phyloP scores from a whole-genome alignment of 208 protist species.

The Leishmania arabica region DNA sequence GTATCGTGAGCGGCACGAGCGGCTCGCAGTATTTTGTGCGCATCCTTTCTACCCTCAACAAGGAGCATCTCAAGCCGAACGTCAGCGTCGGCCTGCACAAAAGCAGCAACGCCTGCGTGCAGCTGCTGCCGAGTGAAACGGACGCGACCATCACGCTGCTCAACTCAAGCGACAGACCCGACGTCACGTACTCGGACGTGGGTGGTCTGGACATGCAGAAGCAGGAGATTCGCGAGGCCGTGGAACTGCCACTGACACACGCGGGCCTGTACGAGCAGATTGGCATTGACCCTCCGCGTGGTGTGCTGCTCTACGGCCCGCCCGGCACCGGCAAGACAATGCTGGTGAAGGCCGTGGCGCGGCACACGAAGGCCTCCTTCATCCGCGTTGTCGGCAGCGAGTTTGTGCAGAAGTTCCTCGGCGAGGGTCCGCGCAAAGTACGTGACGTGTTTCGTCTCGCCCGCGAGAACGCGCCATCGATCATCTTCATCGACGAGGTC shows the following conservation, averaged over 20 bases:
- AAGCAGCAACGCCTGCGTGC: slow-evolving; percentile 98
- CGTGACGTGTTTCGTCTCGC: slow-evolving; percentile 98
- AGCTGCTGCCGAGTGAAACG: slow-evolving; percentile 97
- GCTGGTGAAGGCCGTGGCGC: slow-evolving; percentile 99
- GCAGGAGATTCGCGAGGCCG: slow-evolving; percentile 99
- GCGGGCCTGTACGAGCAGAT: slow-evolving; percentile 99
- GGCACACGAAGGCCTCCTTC: slow-evolving; percentile 98
- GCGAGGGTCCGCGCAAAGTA: slow-evolving; percentile 99
- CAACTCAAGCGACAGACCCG: slow-evolving; percentile 90
- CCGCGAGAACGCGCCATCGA: slow-evolving; percentile 98
- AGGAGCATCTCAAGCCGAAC: slow-evolving; percentile 99
- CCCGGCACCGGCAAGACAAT: slow-evolving; percentile 99
- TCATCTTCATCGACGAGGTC: slow-evolving; percentile 99
- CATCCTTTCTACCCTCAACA: slow-evolving; percentile 97
- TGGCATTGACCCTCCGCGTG: slow-evolving; percentile 99
- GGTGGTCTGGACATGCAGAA: slow-evolving; percentile 99
- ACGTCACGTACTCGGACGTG: slow-evolving; percentile 97
- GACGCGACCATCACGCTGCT: slow-evolving; percentile 98
- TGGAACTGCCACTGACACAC: slow-evolving; percentile 99
- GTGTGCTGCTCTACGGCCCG: slow-evolving; percentile 99
- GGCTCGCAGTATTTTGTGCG: slow-evolving; percentile 98
- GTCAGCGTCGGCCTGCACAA: slow-evolving; percentile 99
- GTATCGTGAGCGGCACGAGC: slow-evolving; percentile 96
- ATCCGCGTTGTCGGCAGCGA: slow-evolving; percentile 99
- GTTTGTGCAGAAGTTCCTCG: slow-evolving; percentile 99